These are phyloP conservation scores for Vanderwaltozyma yarrowii DNA, from an alignment of 805 yeast species.

Conservation along the genomic window DNA sequence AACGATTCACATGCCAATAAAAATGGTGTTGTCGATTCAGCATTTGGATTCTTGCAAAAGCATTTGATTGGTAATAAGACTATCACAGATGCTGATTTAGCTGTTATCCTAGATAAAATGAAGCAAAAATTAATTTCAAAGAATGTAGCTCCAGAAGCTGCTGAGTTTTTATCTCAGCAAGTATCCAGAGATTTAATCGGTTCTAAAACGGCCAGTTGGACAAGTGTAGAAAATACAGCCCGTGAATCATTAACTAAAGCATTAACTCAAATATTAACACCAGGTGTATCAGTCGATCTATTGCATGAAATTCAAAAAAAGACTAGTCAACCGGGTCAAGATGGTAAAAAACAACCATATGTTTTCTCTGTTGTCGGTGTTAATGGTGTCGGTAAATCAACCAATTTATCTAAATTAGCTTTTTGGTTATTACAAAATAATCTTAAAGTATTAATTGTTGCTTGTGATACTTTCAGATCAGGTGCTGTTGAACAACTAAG, in stretches of 20 bases:
- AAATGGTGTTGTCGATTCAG: slow-evolving; percentile 12
- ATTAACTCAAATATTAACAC: slow-evolving; percentile 71
- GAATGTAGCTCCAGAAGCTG: slow-evolving; percentile 87
- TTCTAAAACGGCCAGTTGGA: slow-evolving; percentile 61
- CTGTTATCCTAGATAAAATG: slow-evolving; percentile 53
- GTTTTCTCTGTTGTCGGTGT: slow-evolving; percentile 98
- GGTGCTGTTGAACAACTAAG: slow-evolving; percentile 98
- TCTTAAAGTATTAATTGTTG: slow-evolving; percentile 78
- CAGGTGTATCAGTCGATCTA: slow-evolving; percentile 81
- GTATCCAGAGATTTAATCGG: slow-evolving; percentile 65
- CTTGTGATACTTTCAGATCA: slow-evolving; percentile 95
- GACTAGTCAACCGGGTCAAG: slow-evolving; percentile 13
- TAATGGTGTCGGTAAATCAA: slow-evolving; percentile 96
- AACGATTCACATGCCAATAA: slow-evolving; percentile 39
- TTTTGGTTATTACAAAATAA: slow-evolving; percentile 92
- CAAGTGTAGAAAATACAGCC: slow-evolving; percentile 64
- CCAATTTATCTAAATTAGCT: slow-evolving; percentile 87
- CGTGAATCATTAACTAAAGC: slow-evolving; percentile 52
- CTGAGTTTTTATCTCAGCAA: slow-evolving; percentile 56
- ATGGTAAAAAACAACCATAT: slow-evolving; percentile 48
- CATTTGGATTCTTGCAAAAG: slow-evolving; percentile 47
- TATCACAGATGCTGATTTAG: slow-evolving; percentile 52
- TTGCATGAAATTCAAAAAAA: slow-evolving; percentile 64
- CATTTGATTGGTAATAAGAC: slow-evolving; percentile 61
- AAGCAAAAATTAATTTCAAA: slow-evolving; percentile 71